These are phyloP conservation scores for Ustilago nuda DNA, from an alignment of 1,284 basidiomycete species.

Conservation along the genomic window DNA sequence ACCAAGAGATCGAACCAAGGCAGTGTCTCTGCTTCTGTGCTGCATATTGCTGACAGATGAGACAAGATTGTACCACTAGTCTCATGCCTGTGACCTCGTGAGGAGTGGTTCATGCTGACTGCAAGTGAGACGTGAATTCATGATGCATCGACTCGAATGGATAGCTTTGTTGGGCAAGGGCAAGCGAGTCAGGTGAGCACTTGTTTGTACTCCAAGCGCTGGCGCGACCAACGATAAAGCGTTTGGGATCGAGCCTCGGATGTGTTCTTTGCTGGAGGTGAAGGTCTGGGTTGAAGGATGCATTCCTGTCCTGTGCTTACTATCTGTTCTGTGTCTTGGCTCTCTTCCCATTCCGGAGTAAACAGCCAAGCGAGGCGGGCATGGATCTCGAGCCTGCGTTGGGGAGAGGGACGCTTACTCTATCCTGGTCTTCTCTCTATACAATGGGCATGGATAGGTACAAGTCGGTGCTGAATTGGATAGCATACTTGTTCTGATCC, in stretches of 20 bases:
- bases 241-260: not conserved
- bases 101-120: not conserved
- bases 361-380: constrained; percentile 1
- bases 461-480: no score
- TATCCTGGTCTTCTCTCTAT: no score
- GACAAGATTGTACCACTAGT: not conserved
- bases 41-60: not conserved
- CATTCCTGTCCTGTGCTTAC: constrained; percentile 14
- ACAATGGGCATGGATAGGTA: no score
- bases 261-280: not conserved
- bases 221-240: not conserved
- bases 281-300: not conserved
- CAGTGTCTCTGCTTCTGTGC: not conserved
- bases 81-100: not conserved
- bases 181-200: constrained; percentile 9
- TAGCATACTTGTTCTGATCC: no score
- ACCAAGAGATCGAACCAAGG: not conserved
- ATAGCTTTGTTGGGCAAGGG: not conserved
- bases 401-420: no score
- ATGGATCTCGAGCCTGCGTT: constrained; percentile 3
- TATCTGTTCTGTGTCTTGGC: not conserved
- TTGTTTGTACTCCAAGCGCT: not conserved
- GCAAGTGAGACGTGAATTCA: not conserved
- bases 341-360: constrained; percentile 19
- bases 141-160: not conserved